Conservation (phyloP, 1,139 yeast species). For the Suhomyces terraborum region DNA sequence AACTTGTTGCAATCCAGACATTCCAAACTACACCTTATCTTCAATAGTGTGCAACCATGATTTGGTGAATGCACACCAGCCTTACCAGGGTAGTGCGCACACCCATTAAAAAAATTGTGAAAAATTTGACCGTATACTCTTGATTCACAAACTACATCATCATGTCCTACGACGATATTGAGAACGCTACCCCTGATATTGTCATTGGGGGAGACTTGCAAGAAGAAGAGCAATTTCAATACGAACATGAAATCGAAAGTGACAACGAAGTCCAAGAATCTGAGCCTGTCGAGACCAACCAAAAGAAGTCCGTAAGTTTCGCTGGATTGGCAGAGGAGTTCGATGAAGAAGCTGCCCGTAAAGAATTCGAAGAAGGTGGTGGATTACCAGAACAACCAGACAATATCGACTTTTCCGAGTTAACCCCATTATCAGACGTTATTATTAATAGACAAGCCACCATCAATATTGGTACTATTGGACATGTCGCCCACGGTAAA, state of each 20-base stretch:
- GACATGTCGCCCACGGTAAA: constrained; percentile 99
- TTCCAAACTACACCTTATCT: too few species aligned
- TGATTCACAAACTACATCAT: constrained; percentile 7
- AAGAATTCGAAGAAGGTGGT: constrained; percentile 96
- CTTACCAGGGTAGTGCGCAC: constrained; percentile 8
- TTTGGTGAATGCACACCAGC: constrained; percentile 1
- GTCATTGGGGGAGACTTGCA: constrained; percentile 72
- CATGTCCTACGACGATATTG: constrained; percentile 68
- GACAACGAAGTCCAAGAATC: constrained; percentile 44
- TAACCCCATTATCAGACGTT: constrained; percentile 90
- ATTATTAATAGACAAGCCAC: constrained; percentile 99
- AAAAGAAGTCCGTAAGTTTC: constrained; percentile 81
- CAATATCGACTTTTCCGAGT: constrained; percentile 72
- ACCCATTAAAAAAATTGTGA: constrained; percentile 16
- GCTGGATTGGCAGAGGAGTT: constrained; percentile 64
- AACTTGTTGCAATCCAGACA: too few species aligned
- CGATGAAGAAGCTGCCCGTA: constrained; percentile 67
- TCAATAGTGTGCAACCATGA: background rate
- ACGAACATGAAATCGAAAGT: constrained; percentile 50
- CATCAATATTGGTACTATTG: constrained; percentile 97
- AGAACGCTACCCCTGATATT: constrained; percentile 82
- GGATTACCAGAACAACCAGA: constrained; percentile 96
- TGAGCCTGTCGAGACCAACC: constrained; percentile 37
- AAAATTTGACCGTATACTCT: constrained; percentile 19
- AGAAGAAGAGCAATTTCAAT: constrained; percentile 45